A percentile compares a stretch with the other conserved stretches of the same genome.
These are phyloP conservation scores for Cadophora sp. DNA, from an alignment of 2,329 filamentous ascomycete genomes.

Conservation along the genomic window DNA sequence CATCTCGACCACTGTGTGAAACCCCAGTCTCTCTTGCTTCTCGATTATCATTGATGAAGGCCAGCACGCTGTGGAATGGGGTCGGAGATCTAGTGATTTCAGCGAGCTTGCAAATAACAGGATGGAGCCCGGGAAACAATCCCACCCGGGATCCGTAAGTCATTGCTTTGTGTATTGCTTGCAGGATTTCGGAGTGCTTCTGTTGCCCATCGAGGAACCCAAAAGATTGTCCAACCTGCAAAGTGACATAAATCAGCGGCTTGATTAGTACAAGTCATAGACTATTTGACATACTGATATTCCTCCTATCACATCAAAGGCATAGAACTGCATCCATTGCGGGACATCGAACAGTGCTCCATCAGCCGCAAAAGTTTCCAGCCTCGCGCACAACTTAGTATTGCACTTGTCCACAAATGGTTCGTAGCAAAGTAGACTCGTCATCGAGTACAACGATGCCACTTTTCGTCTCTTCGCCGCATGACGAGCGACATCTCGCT, in stretches of 20 bases:
- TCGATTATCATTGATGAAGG: no score
- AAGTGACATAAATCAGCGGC: no score
- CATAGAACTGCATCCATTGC: conserved; percentile 52
- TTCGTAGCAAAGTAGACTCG: conserved; percentile 53
- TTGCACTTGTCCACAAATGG: conserved; percentile 53
- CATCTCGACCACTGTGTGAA: background rate
- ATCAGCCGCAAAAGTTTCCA: conserved; percentile 46
- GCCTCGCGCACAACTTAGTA: conserved; percentile 46
- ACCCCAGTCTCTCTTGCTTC: no score
- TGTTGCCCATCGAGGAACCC: conserved; percentile 24
- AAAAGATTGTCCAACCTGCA: no score
- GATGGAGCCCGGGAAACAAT: conserved; percentile 41
- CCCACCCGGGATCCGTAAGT: conserved; percentile 48
- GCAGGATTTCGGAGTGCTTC: conserved; percentile 50
- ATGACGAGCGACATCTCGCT: conserved; percentile 47
- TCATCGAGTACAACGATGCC: conserved; percentile 53
- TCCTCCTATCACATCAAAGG: conserved; percentile 55
- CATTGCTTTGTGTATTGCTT: conserved; percentile 44
- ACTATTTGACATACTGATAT: conserved; percentile 47
- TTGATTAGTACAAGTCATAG: background rate
- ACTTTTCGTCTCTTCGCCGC: conserved; percentile 48
- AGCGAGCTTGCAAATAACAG: no score
- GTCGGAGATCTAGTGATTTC: no score
- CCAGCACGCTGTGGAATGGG: no score
- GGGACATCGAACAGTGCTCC: conserved; percentile 46